phyloP scores from a whole-genome alignment of 176 grass and related monocot species.

The Tuctoria greenei region DNA sequence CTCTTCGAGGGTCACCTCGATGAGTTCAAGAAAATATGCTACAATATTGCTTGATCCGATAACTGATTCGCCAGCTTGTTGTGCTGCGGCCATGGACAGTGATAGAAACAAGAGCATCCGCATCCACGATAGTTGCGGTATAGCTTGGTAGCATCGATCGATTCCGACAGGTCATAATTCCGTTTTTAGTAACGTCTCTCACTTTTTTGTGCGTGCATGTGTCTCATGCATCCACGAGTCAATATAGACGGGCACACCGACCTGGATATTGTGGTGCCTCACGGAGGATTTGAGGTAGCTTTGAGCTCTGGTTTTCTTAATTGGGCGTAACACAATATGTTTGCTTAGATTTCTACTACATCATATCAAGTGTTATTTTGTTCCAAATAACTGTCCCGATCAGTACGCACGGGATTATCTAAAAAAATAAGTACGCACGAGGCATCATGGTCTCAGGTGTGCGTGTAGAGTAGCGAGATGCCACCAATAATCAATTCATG shows the following conservation, averaged over 20 bases:
- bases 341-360: too few relatives aligned
- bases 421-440: too few relatives aligned
- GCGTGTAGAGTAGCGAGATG: too few relatives aligned
- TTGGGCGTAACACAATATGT: too few relatives aligned
- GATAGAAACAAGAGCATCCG: background rate
- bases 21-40: conserved; percentile 9
- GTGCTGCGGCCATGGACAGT: background rate
- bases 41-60: background rate
- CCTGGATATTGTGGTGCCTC: background rate
- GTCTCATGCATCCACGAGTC: background rate
- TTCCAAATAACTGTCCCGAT: too few relatives aligned
- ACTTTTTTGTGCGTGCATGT: background rate
- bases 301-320: too few relatives aligned
- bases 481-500: too few relatives aligned
- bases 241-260: background rate
- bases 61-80: background rate
- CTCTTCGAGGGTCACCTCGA: background rate
- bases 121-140: background rate
- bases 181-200: background rate
- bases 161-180: background rate
- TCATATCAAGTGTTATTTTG: too few relatives aligned
- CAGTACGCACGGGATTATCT: too few relatives aligned
- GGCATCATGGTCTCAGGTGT: too few relatives aligned
- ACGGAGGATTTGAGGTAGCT: background rate
- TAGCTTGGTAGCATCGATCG: background rate